phyloP scores from a whole-genome alignment of 192 early-diverging fungal species.

The Gryganskiella cystojenkinii region DNA sequence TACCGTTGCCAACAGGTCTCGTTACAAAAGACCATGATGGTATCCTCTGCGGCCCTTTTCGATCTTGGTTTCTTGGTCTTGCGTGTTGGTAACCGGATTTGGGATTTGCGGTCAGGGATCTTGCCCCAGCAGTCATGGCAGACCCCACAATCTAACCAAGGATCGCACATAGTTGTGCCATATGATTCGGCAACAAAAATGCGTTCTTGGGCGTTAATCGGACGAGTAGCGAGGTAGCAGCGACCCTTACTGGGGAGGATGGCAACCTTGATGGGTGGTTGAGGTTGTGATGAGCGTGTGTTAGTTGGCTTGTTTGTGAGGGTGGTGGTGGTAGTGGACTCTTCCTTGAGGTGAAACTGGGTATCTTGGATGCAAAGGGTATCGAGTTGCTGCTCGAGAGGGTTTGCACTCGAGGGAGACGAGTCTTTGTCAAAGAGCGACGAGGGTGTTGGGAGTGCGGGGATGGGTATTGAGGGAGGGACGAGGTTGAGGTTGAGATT shows the following conservation, averaged over 20 bases:
- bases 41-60: not conserved
- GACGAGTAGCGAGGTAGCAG: slow-evolving; percentile 33
- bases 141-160: slow-evolving; percentile 45
- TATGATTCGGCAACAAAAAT: slow-evolving; percentile 37
- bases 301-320: not conserved
- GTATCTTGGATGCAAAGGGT: not conserved
- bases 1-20: slow-evolving; percentile 13
- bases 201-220: slow-evolving; percentile 25
- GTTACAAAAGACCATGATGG: slow-evolving; percentile 49
- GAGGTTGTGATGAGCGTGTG: not conserved
- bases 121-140: slow-evolving; percentile 41
- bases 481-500: not conserved
- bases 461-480: slow-evolving; percentile 12
- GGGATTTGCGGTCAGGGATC: slow-evolving; percentile 21
- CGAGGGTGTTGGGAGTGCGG: slow-evolving; percentile 3
- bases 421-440: not conserved
- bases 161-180: slow-evolving; percentile 48
- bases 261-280: slow-evolving; percentile 15
- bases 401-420: not conserved
- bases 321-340: not conserved
- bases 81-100: slow-evolving; percentile 17
- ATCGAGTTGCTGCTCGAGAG: not conserved
- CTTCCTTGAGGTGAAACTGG: not conserved
- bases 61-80: not conserved
- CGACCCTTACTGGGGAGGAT: slow-evolving; percentile 36